Conservation (phyloP, 345 rosid genomes). For the Euphorbia pulcherrima region DNA sequence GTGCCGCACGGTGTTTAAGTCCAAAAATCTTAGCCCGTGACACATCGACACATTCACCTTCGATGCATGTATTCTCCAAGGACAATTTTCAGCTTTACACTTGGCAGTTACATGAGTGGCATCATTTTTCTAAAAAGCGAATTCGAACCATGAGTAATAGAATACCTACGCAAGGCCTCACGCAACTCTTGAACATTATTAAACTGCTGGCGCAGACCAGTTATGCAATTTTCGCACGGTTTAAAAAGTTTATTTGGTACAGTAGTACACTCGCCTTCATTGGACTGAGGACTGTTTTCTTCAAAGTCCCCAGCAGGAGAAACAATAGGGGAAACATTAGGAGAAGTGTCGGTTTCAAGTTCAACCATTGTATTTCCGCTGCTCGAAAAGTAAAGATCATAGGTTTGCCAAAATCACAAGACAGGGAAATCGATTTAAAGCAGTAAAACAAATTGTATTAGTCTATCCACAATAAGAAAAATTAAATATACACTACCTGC, state of each 20-base stretch:
- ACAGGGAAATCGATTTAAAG: constrained; percentile 3
- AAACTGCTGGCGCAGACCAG: constrained; percentile 36
- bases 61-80: constrained; percentile 27
- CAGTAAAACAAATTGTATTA: neutral
- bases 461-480: constrained; percentile 1
- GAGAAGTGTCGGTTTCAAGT: constrained; percentile 23
- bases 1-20: too few relatives aligned
- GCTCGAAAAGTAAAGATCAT: constrained; percentile 20
- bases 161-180: constrained; percentile 26
- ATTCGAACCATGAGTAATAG: constrained; percentile 26
- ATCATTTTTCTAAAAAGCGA: constrained; percentile 26
- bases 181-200: constrained; percentile 21
- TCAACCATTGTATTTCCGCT: constrained; percentile 25
- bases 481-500: neutral
- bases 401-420: neutral
- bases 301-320: neutral
- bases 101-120: constrained; percentile 23
- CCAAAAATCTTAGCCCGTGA: too few relatives aligned
- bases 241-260: constrained; percentile 29
- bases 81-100: constrained; percentile 29
- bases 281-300: neutral
- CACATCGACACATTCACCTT: constrained; percentile 22
- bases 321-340: constrained; percentile 16
- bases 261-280: neutral
- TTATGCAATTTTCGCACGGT: constrained; percentile 28